These are phyloP conservation scores for Filosporella fistucella DNA, from an alignment of 495 filamentous ascomycete genomes.

Conservation along the genomic window DNA sequence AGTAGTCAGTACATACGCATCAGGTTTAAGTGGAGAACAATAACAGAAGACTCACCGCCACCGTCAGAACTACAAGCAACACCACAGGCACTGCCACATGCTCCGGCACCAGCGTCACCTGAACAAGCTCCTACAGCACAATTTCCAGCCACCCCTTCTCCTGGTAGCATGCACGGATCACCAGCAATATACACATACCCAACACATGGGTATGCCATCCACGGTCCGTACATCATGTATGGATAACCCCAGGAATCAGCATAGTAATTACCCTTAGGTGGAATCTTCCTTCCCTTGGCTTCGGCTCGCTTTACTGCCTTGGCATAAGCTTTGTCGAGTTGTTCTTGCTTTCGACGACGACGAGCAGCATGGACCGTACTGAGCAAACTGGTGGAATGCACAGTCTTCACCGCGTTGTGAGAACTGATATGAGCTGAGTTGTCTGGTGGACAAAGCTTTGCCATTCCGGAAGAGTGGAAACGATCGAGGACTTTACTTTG, in stretches of 20 bases:
- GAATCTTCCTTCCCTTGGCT: constrained; percentile 51
- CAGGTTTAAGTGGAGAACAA: too few relatives aligned
- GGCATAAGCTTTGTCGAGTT: constrained; percentile 56
- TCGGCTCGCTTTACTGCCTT: constrained; percentile 56
- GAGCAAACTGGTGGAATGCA: constrained; percentile 5
- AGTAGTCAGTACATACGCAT: too few relatives aligned
- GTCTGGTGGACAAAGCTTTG: constrained; percentile 46
- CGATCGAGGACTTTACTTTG: constrained; percentile 47
- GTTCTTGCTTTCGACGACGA: constrained; percentile 10
- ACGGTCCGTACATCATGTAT: constrained; percentile 36
- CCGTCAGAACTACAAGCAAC: too few relatives aligned
- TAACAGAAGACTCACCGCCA: too few relatives aligned
- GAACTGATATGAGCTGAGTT: constrained; percentile 68
- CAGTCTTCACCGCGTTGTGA: constrained; percentile 53
- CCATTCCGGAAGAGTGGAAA: constrained; percentile 48
- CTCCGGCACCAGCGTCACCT: constrained; percentile 34
- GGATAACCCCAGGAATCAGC: constrained; percentile 47
- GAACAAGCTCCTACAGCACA: constrained; percentile 39
- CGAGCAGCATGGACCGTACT: constrained; percentile 23
- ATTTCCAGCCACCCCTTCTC: constrained; percentile 38
- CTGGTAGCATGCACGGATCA: constrained; percentile 46
- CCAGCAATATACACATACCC: constrained; percentile 42
- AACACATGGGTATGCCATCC: constrained; percentile 29
- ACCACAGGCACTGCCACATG: too few relatives aligned
- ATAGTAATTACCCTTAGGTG: constrained; percentile 44